Evolutionary conservation across 2,329 filamentous ascomycete genomes (phyloP).

Genomic region (Diaporthe destruens): DNA sequence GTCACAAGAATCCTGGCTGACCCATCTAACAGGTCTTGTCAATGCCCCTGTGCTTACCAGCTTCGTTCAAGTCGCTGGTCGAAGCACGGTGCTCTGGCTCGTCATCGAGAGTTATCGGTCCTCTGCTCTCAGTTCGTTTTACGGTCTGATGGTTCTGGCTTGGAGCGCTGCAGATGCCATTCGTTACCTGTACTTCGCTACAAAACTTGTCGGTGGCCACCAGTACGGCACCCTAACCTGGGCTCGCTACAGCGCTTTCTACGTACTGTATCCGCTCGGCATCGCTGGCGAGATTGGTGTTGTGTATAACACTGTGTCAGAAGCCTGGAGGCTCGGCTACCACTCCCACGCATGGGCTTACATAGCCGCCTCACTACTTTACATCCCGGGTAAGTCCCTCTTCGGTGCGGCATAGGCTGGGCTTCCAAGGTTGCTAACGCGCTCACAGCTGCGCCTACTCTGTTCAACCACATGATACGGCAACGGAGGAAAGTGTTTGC

Average conservation of each 20-base stretch:
- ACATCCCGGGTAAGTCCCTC: slow-evolving; percentile 37
- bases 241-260: slow-evolving; percentile 41
- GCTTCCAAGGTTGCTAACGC: neutral
- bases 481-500: slow-evolving; percentile 39
- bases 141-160: slow-evolving; percentile 34
- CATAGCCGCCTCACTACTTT: slow-evolving; percentile 34
- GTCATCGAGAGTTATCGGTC: slow-evolving; percentile 38
- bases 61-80: slow-evolving; percentile 39
- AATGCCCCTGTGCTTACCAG: slow-evolving; percentile 38
- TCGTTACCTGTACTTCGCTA: slow-evolving; percentile 40
- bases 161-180: slow-evolving; percentile 39
- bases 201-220: slow-evolving; percentile 39
- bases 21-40: slow-evolving; percentile 33
- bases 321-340: slow-evolving; percentile 11
- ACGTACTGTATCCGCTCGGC: slow-evolving; percentile 39
- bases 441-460: slow-evolving; percentile 35
- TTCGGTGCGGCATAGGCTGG: neutral
- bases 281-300: slow-evolving; percentile 38
- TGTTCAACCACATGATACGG: slow-evolving; percentile 39
- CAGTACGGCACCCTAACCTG: slow-evolving; percentile 38
- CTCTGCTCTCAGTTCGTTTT: slow-evolving; percentile 23
- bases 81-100: slow-evolving; percentile 39
- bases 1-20: neutral
- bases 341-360: slow-evolving; percentile 32
- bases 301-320: slow-evolving; percentile 28